phyloP scores from a whole-genome alignment of 192 early-diverging fungal species.

The Podochytrium sp. region DNA sequence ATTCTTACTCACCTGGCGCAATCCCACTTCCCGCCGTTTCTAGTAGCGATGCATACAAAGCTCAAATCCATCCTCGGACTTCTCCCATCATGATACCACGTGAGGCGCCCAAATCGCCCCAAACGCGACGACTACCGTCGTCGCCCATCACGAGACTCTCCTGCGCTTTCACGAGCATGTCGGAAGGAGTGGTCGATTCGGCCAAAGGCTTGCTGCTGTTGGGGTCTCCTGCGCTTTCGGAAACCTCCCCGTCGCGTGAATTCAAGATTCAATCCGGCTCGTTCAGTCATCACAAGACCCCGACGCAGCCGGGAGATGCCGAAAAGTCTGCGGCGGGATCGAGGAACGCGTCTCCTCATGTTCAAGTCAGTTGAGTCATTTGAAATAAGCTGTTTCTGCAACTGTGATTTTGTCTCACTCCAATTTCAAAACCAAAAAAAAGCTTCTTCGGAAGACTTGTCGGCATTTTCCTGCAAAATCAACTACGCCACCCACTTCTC shows the following conservation, averaged over 20 bases:
- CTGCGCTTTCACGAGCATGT: neutral
- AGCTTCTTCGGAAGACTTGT: conserved; percentile 37
- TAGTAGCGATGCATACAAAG: too few species aligned
- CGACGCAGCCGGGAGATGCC: neutral
- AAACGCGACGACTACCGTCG: neutral
- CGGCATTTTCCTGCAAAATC: conserved; percentile 37
- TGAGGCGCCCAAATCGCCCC: neutral
- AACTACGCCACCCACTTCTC: conserved; percentile 49
- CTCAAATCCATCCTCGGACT: neutral
- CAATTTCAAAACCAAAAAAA: neutral
- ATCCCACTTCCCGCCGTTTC: too few species aligned
- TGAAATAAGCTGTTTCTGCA: too few species aligned
- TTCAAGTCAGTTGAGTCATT: too few species aligned
- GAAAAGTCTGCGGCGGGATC: too few species aligned
- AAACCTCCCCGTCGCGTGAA: neutral
- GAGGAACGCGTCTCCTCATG: too few species aligned
- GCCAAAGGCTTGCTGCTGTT: neutral
- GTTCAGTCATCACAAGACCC: neutral
- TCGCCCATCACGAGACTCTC: neutral
- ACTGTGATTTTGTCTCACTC: neutral
- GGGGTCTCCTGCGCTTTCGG: neutral
- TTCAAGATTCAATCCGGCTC: neutral
- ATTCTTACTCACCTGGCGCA: too few species aligned
- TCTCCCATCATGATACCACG: neutral
- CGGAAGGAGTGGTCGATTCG: neutral